Evolutionary conservation across 1,284 basidiomycete species (phyloP).

Genomic region (Malassezia japonica): DNA sequence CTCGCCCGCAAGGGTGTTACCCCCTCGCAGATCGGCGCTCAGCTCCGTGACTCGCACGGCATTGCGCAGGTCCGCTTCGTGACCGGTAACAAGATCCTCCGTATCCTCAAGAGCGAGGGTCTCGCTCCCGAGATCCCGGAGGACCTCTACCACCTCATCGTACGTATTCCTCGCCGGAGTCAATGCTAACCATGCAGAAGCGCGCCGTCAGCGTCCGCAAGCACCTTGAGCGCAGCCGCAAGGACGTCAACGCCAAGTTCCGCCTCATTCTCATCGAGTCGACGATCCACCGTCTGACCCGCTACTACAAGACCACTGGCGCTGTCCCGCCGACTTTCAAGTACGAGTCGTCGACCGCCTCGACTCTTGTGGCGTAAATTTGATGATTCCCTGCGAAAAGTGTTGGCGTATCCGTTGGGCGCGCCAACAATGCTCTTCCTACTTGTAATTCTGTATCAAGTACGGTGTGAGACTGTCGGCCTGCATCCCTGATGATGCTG

Average conservation of each 20-base stretch:
- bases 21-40: constrained; percentile 95
- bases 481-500: no score
- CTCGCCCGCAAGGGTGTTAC: constrained; percentile 95
- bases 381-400: constrained; percentile 16
- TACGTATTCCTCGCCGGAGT: background rate
- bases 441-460: no score
- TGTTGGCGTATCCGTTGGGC: background rate
- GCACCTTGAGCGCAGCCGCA: constrained; percentile 95
- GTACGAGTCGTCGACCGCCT: constrained; percentile 49
- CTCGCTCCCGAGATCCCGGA: constrained; percentile 95
- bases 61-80: constrained; percentile 91
- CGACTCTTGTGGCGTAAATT: constrained; percentile 47
- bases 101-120: constrained; percentile 91
- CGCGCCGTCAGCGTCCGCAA: constrained; percentile 98
- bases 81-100: constrained; percentile 98
- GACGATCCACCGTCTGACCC: constrained; percentile 85
- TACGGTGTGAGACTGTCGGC: no score
- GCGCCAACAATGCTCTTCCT: background rate
- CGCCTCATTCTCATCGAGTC: constrained; percentile 90
- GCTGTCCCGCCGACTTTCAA: constrained; percentile 93
- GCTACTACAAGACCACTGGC: constrained; percentile 97
- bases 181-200: constrained; percentile 53
- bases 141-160: constrained; percentile 96
- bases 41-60: constrained; percentile 94
- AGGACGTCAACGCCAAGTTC: constrained; percentile 80